Percentiles rank a stretch among this genome's conserved stretches.
Evolutionary conservation across 75 land plant genomes (phyloP).

Genomic region (Larix kaempferi): DNA sequence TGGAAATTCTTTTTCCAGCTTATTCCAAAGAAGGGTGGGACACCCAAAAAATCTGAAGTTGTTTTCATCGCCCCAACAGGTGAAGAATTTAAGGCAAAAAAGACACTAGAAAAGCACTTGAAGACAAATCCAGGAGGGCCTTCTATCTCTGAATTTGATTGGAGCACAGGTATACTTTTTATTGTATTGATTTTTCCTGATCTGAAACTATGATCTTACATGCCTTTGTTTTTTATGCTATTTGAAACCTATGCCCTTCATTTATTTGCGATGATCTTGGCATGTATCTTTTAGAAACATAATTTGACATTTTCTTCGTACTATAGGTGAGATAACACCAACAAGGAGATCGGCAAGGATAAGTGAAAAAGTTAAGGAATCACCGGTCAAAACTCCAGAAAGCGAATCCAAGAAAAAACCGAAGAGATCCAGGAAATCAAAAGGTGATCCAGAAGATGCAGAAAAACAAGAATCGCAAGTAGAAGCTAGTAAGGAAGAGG

Average conservation of each 20-base stretch:
- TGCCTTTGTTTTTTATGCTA: neutral
- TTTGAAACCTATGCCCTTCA: neutral
- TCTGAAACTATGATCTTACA: neutral
- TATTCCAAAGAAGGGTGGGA: constrained; percentile 25
- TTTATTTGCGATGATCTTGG: neutral
- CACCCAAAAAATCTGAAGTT: constrained; percentile 31
- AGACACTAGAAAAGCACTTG: constrained; percentile 25
- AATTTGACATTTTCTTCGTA: neutral
- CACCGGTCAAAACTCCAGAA: neutral
- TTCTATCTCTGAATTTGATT: constrained; percentile 35
- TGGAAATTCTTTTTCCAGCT: constrained; percentile 11
- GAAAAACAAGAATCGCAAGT: neutral
- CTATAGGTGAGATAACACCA: neutral
- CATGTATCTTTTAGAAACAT: neutral
- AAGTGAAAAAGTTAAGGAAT: constrained; percentile 5
- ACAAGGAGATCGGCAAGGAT: constrained; percentile 8
- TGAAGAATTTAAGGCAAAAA: constrained; percentile 32
- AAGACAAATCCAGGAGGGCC: constrained; percentile 30
- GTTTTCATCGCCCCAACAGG: constrained; percentile 32
- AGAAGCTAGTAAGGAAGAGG: neutral
- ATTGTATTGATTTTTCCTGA: neutral
- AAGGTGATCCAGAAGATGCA: neutral
- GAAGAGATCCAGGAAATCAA: neutral
- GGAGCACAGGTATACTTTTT: constrained; percentile 27
- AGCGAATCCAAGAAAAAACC: constrained; percentile 3